phyloP scores from a whole-genome alignment of 2,329 filamentous ascomycete genomes.

The Colletotrichum liaoningense region DNA sequence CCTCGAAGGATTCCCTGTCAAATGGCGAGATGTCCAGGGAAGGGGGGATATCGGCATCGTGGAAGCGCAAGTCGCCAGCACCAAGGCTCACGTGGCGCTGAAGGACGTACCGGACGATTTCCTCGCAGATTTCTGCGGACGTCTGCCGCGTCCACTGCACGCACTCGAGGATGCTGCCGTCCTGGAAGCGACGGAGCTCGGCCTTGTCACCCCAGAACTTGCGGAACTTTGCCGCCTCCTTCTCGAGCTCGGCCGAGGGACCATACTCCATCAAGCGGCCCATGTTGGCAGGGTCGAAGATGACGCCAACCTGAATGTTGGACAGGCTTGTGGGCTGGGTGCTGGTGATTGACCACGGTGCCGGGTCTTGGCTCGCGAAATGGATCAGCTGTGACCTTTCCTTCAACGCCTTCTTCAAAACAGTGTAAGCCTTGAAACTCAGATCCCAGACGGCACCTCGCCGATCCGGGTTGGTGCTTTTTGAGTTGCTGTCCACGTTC shows the following conservation, averaged over 20 bases:
- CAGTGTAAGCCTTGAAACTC: conserved; percentile 69
- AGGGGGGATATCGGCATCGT: conserved; percentile 62
- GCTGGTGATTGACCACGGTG: conserved; percentile 58
- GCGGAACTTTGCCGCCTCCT: conserved; percentile 83
- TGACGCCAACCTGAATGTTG: conserved; percentile 71
- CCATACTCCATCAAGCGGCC: conserved; percentile 87
- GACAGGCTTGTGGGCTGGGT: conserved; percentile 32
- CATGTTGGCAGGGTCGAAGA: conserved; percentile 79
- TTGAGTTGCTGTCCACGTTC: conserved; percentile 43
- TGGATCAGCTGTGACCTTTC: conserved; percentile 79
- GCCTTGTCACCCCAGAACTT: conserved; percentile 96
- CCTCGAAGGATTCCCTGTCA: conserved; percentile 72
- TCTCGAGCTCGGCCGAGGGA: conserved; percentile 86
- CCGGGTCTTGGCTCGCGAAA: conserved; percentile 55
- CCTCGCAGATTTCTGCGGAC: conserved; percentile 76
- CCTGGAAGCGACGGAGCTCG: conserved; percentile 93
- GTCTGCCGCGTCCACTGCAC: conserved; percentile 82
- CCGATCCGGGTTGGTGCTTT: conserved; percentile 48
- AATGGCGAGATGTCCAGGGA: conserved; percentile 58
- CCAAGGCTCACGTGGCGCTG: conserved; percentile 74
- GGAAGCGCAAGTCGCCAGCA: conserved; percentile 63
- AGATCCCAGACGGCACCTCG: conserved; percentile 58
- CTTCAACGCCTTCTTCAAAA: conserved; percentile 77
- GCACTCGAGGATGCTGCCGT: conserved; percentile 93
- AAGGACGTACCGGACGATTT: conserved; percentile 81